Conservation (phyloP, 2,329 filamentous ascomycete species). For the Epichloe uncinata region DNA sequence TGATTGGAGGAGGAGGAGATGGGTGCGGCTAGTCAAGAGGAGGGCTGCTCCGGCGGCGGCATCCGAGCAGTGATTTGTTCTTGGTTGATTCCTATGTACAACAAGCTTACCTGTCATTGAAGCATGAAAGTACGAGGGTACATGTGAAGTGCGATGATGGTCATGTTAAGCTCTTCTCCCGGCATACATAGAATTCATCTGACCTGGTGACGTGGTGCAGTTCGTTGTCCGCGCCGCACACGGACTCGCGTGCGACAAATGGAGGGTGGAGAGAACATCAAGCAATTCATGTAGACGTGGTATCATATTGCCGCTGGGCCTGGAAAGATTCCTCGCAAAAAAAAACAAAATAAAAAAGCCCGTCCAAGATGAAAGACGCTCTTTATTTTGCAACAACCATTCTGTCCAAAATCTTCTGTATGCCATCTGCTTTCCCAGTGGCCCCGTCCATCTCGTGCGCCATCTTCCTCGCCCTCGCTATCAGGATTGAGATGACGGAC, state of each 20-base stretch:
- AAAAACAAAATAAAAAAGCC: neutral
- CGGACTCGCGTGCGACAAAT: too few species aligned
- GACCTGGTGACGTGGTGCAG: too few species aligned
- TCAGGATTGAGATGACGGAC: constrained; percentile 49
- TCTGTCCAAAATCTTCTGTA: constrained; percentile 56
- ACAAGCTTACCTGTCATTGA: too few species aligned
- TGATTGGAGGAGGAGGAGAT: constrained; percentile 65
- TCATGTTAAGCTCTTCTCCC: too few species aligned
- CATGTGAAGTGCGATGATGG: too few species aligned
- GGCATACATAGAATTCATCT: too few species aligned
- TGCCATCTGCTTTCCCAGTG: constrained; percentile 38
- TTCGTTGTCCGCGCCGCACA: too few species aligned
- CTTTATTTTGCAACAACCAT: constrained; percentile 29
- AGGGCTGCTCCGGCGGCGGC: constrained; percentile 17
- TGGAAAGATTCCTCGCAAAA: neutral
- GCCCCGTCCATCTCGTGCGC: constrained; percentile 52
- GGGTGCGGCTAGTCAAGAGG: constrained; percentile 64
- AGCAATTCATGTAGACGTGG: neutral
- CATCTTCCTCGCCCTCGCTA: constrained; percentile 47
- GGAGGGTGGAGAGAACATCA: neutral
- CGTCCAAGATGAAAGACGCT: too few species aligned
- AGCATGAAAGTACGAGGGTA: too few species aligned
- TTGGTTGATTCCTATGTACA: too few species aligned
- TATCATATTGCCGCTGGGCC: neutral
- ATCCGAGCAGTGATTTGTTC: too few species aligned